Base-by-base conservation (phyloP, 345 rosid species). In the Hypericum androsaemum region DNA sequence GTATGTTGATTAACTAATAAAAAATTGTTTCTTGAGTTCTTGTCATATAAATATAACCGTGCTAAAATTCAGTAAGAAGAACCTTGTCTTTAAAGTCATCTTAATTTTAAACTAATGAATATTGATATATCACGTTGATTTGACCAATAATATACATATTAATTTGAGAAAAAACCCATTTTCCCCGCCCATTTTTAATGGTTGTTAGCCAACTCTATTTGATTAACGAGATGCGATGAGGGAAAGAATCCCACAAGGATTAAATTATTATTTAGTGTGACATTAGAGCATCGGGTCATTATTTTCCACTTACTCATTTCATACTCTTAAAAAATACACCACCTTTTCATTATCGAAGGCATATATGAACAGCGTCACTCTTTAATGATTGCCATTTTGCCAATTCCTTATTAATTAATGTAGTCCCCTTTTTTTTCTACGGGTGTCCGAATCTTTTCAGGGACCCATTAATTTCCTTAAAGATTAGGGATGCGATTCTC, bases 201-300 rank as follows among this genome's bases (percentile, higher is more conserved):
- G 37, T 66, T 39, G 68, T 61, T 65, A 62, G 86, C 81, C 80
- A 70, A 71, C 81, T 64, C 66, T 64, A 62, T 77, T 83, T 83
- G 92, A 83, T 84, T 71, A 81, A 41, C 53, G 54, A 76, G 59
- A 63, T 50, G 57, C 77, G 58, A 60, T 63, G 38, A 56, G 14
- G 4, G 32, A 60, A 61, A 54, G 41, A 64, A 70, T 66, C 69
- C 55, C 41, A 50, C 52, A 22, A 22, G 32, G 32, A 4, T 4
- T 22, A 22, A 22, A 22, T 22, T 22, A 22, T 22, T n/a, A n/a
- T 12, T 45, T 45, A 2, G 16, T 28, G 7, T 45, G 5, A 45
- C 7, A 44, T 10, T 44, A 39, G 68, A 46, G 10, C 40, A 37
- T 50, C 46, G 53, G 49, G 49, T 43, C 71, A 53, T 65, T 67